phyloP scores from a whole-genome alignment of 192 early-diverging fungal species.

The Coemansia sp. region DNA sequence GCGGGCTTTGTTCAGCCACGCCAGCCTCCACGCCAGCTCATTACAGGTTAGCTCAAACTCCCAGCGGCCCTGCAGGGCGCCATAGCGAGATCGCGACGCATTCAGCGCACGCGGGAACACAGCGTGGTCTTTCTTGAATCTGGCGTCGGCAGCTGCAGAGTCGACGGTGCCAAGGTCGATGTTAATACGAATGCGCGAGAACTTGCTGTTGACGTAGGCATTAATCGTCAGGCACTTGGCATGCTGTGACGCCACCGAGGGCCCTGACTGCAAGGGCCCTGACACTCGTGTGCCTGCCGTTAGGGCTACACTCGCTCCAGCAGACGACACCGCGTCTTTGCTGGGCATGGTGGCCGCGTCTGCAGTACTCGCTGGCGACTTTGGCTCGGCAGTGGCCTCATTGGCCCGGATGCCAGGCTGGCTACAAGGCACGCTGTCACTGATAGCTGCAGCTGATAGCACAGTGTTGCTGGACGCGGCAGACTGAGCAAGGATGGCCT shows the following conservation, averaged over 20 bases:
- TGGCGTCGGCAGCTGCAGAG: conserved; percentile 10
- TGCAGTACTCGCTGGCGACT: neutral
- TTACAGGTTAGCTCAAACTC: conserved; percentile 85
- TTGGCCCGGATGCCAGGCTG: neutral
- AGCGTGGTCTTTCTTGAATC: conserved; percentile 41
- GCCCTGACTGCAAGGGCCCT: neutral
- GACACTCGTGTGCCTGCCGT: neutral
- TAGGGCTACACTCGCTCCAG: neutral
- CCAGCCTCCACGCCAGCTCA: conserved; percentile 81
- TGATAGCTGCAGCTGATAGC: neutral
- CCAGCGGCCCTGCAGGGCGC: conserved; percentile 60
- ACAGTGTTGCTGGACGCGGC: neutral
- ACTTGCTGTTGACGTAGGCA: conserved; percentile 35
- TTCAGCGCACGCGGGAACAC: conserved; percentile 53
- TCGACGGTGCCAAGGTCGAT: conserved; percentile 36
- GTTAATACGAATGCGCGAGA: conserved; percentile 40
- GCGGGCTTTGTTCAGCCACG: conserved; percentile 66
- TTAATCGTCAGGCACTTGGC: conserved; percentile 38
- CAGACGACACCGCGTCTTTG: neutral
- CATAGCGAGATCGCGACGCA: conserved; percentile 38
- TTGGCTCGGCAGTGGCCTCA: neutral
- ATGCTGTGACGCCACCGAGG: conserved; percentile 20
- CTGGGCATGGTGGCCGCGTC: neutral
- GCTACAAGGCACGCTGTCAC: neutral
- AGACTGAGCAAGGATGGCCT: neutral